Base-by-base conservation (phyloP, 2,329 filamentous ascomycete genomes). In the Aspergillus brasiliensis region DNA sequence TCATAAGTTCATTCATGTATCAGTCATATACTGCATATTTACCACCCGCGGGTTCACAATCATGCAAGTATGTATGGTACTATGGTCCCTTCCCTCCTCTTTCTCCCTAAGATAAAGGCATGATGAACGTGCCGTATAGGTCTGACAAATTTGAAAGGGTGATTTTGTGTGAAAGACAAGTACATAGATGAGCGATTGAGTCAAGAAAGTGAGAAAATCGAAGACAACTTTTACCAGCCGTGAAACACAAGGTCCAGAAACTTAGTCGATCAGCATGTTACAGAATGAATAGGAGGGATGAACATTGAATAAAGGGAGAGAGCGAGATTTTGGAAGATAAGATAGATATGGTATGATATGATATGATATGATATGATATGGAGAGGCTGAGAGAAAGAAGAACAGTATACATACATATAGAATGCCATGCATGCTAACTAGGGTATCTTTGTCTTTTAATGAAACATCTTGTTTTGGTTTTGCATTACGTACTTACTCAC, bases 401-500 rank as follows among this genome's bases (percentile, higher is more conserved):
- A 59, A 47, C 27, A 19, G 34, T 61, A 57, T 56, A 55, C 25
- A 49, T 49, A 49, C 46, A 66, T 63, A 49, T 55, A 64, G 58
- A 58, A 52, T 58, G 25, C 49, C 52, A 40, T 56, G 52, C 17
- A 53, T 58, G 42, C 37, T 51, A 44, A 44, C 19, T 49, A 49
- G 46, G 46, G 46, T 49, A 49, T 49, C 46, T 49, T 28, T 27
- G 25, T 44, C 40, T 44, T 34, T 34, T 11, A 28, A 31, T 28
- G 4, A 49, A 49, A 31, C 27, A 49, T n/a, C 31, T 34, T 34
- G 31, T 34, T 34, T 34, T 34, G 4, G 31, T 34, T 34, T 15
- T 27, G 46, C 46, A 28, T 49, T 49, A 49, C 46, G 46, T 49
- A 54, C 34, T 44, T 21, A 57, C 58, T 59, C 54, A 34, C 31